Percentiles rank a stretch among this genome's conserved stretches.
Conservation (phyloP, 2,329 filamentous ascomycete genomes). For the Colletotrichum australisinense region DNA sequence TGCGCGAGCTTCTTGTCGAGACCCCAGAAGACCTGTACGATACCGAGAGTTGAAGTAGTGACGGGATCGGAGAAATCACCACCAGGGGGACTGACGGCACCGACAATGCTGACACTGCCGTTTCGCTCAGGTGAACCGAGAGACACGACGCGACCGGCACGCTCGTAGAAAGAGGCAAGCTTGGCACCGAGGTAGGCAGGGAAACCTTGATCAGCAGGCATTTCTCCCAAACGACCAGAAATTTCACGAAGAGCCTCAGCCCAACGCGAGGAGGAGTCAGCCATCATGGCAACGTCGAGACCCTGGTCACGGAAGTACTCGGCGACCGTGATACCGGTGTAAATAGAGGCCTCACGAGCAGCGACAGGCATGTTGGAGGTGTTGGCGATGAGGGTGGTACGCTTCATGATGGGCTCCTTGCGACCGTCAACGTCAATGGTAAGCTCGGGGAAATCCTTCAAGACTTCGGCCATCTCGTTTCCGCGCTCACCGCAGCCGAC, state of each 20-base stretch:
- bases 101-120: conserved; percentile 97
- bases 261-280: conserved; percentile 97
- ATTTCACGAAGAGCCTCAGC: conserved; percentile 98
- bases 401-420: conserved; percentile 99
- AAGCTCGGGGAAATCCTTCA: conserved; percentile 99
- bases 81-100: conserved; percentile 95
- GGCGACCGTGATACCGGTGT: conserved; percentile 93
- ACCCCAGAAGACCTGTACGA: conserved; percentile 99
- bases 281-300: conserved; percentile 99
- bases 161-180: conserved; percentile 98
- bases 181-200: conserved; percentile 97
- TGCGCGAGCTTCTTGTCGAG: conserved; percentile 99
- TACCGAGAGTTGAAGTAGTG: conserved; percentile 91
- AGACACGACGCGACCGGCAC: conserved; percentile 87
- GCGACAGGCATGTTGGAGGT: conserved; percentile 99
- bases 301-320: conserved; percentile 99
- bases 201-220: conserved; percentile 99
- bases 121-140: conserved; percentile 89
- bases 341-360: conserved; percentile 97
- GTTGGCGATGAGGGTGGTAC: conserved; percentile 97
- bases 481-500: conserved; percentile 93
- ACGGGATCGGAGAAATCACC: conserved; percentile 99
- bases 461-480: conserved; percentile 99
- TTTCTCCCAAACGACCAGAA: conserved; percentile 97
- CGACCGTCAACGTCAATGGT: conserved; percentile 94